These are phyloP conservation scores for Serendipita vermifera DNA, from an alignment of 768 basidiomycete genomes.

Conservation along the genomic window DNA sequence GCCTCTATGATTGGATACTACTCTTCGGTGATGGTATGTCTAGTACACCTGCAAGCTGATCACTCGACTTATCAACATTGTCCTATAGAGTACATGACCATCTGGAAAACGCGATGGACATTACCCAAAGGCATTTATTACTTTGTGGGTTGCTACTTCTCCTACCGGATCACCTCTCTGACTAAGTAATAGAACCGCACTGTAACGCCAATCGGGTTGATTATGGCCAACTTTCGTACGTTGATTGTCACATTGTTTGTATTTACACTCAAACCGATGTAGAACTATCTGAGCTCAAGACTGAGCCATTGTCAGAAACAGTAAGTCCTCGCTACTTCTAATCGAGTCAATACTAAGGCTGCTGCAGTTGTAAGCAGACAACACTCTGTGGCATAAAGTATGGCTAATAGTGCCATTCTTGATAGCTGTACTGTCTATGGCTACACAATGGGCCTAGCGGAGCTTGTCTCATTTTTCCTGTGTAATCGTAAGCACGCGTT, in stretches of 20 bases:
- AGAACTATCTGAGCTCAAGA: neutral
- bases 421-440: neutral
- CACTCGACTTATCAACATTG: neutral
- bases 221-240: neutral
- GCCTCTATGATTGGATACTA: constrained; percentile 1
- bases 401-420: neutral
- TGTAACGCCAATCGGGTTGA: neutral
- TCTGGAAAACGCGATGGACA: neutral
- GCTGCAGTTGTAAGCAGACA: neutral
- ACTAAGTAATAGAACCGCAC: neutral
- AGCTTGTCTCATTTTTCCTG: neutral
- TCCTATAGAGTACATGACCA: neutral
- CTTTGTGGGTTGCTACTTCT: neutral
- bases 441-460: neutral
- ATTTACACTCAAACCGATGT: no score
- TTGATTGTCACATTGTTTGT: neutral
- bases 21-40: neutral
- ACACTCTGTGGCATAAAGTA: neutral
- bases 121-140: neutral
- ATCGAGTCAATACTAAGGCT: neutral
- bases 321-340: neutral
- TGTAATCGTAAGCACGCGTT: neutral
- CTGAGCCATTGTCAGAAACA: neutral
- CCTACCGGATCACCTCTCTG: neutral
- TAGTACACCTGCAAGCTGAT: neutral